Evolutionary conservation across 1,284 basidiomycete genomes (phyloP).

Genomic region (Apiotrichum mycotoxinovorans): DNA sequence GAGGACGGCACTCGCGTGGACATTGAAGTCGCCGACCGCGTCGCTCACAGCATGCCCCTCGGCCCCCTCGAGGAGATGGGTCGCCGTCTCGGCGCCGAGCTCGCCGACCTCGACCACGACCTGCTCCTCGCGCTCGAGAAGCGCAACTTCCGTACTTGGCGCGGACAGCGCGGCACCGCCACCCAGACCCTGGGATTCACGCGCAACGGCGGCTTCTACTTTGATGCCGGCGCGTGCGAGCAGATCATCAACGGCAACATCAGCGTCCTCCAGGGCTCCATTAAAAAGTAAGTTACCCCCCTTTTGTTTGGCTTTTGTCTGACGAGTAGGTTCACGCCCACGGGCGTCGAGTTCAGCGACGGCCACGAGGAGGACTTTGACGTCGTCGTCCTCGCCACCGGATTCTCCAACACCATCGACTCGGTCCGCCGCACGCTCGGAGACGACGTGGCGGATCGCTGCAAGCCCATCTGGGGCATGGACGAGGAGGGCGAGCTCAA

Average conservation of each 20-base stretch:
- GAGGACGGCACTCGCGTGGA: conserved; percentile 52
- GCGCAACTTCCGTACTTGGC: conserved; percentile 51
- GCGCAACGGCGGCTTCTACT: conserved; percentile 39
- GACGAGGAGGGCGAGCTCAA: conserved; percentile 60
- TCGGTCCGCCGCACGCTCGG: conserved; percentile 50
- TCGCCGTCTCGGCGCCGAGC: conserved; percentile 18
- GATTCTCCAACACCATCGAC: conserved; percentile 50
- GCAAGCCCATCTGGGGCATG: conserved; percentile 57
- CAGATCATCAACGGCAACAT: conserved; percentile 38
- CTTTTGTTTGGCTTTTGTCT: too few species aligned
- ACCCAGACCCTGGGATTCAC: conserved; percentile 25
- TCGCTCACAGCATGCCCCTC: conserved; percentile 52
- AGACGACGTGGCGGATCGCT: conserved; percentile 54
- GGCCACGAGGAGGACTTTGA: conserved; percentile 58
- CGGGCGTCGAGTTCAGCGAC: conserved; percentile 24
- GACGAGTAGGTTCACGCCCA: too few species aligned
- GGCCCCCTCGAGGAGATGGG: conserved; percentile 29
- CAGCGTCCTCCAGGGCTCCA: conserved; percentile 32
- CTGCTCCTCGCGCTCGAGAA: conserved; percentile 57
- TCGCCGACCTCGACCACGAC: conserved; percentile 43
- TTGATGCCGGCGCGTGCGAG: conserved; percentile 38
- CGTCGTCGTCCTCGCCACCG: conserved; percentile 64
- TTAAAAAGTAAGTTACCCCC: conserved; percentile 31
- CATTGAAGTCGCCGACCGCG: conserved; percentile 50
- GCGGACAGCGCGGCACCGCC: conserved; percentile 29